Conservation (phyloP, 1,284 basidiomycete genomes). For the Sporisorium sorghi region DNA sequence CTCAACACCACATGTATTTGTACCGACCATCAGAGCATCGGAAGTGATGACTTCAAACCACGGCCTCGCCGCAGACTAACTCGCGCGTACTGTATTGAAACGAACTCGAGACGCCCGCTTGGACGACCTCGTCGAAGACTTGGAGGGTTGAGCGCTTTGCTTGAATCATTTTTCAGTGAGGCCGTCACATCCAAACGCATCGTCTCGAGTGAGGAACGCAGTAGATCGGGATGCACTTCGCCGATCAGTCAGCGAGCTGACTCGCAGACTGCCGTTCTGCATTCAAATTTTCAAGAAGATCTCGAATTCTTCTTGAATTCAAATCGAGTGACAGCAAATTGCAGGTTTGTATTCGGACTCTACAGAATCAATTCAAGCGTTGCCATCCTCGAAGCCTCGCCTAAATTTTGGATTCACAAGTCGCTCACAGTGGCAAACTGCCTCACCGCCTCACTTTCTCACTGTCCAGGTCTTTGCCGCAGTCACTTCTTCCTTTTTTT, state of each 20-base stretch:
- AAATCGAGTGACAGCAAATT: not conserved
- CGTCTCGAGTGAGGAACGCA: too few species aligned
- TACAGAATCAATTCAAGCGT: too few species aligned
- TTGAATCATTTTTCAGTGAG: too few species aligned
- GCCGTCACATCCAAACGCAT: conserved; percentile 5
- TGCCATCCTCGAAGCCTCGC: not conserved
- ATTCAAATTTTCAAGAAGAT: not conserved
- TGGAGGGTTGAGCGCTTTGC: too few species aligned
- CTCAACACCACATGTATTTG: conserved; percentile 6
- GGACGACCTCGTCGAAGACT: too few species aligned
- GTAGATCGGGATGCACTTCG: too few species aligned
- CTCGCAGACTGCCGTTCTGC: too few species aligned
- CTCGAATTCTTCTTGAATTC: not conserved
- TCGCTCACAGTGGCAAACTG: not conserved
- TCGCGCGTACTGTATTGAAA: too few species aligned
- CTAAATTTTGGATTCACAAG: not conserved
- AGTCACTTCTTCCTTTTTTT: not conserved
- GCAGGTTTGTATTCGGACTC: too few species aligned
- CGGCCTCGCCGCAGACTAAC: too few species aligned
- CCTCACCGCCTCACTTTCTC: not conserved
- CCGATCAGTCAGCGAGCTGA: not conserved
- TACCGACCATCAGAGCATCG: not conserved
- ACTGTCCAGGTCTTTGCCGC: conserved; percentile 1
- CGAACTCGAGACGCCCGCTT: not conserved
- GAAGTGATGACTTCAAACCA: not conserved